These are phyloP conservation scores for Crithidia brevicula DNA, from an alignment of 208 protist species.

Conservation along the genomic window DNA sequence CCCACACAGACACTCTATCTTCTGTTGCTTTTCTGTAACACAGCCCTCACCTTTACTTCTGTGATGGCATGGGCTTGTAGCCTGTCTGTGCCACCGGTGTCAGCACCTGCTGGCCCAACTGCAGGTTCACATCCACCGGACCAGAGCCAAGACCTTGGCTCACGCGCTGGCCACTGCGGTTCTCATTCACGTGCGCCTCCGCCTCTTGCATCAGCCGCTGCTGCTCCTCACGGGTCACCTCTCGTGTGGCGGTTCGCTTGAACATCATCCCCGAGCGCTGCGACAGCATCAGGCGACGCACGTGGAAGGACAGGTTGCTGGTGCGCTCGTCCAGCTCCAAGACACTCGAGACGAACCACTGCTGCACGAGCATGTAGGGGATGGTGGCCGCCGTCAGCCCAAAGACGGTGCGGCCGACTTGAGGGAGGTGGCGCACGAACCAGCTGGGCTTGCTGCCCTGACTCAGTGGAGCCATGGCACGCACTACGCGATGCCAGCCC, in stretches of 20 bases:
- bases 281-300: conserved; percentile 74
- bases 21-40: too few relatives aligned
- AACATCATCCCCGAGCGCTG: conserved; percentile 89
- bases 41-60: conserved; percentile 12
- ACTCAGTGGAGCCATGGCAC: conserved; percentile 45
- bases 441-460: conserved; percentile 16
- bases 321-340: conserved; percentile 72
- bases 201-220: conserved; percentile 69
- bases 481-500: conserved; percentile 70
- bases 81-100: conserved; percentile 79
- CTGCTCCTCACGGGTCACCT: conserved; percentile 87
- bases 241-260: conserved; percentile 79
- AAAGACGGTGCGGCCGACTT: conserved; percentile 60
- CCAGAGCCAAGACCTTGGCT: conserved; percentile 48
- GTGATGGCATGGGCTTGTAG: conserved; percentile 75
- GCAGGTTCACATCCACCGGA: conserved; percentile 75
- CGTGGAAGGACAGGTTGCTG: conserved; percentile 77
- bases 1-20: too few relatives aligned
- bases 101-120: conserved; percentile 70
- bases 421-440: conserved; percentile 40
- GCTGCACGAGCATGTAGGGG: conserved; percentile 77
- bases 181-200: conserved; percentile 63
- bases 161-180: conserved; percentile 67
- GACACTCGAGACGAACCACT: conserved; percentile 78
- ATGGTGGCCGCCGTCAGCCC: conserved; percentile 60